Percentiles rank a stretch among this genome's conserved stretches.
phyloP scores from a whole-genome alignment of 2,329 filamentous ascomycete genomes.

The Lecanoromycetidae sp. region DNA sequence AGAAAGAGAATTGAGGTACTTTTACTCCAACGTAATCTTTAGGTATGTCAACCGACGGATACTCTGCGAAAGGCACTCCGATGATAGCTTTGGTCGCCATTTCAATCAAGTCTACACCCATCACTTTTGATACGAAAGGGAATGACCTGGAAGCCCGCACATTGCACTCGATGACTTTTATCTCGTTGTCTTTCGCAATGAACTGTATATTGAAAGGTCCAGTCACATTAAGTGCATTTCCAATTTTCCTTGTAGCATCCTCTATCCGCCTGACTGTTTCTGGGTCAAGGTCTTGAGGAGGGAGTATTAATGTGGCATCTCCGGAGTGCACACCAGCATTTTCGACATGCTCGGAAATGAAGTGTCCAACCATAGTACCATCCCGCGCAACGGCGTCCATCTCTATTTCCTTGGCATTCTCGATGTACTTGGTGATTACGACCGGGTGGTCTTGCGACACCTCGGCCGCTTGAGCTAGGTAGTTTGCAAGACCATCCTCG shows the following conservation, averaged over 20 bases:
- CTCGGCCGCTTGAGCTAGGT: constrained; percentile 79
- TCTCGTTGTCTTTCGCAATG: constrained; percentile 98
- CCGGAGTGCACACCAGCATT: constrained; percentile 98
- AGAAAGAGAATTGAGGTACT: constrained; percentile 98
- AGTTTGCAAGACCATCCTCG: constrained; percentile 77
- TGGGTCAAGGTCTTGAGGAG: constrained; percentile 79
- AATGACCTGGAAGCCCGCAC: constrained; percentile 92
- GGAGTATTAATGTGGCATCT: constrained; percentile 88
- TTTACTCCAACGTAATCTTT: constrained; percentile 88
- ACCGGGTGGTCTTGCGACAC: constrained; percentile 94
- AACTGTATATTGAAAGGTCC: constrained; percentile 99
- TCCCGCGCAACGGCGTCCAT: constrained; percentile 96
- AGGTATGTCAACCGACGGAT: constrained; percentile 64
- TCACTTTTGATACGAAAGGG: constrained; percentile 97
- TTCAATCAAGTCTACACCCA: constrained; percentile 94
- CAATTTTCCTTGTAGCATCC: constrained; percentile 92
- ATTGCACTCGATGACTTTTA: constrained; percentile 99
- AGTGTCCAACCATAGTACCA: constrained; percentile 77
- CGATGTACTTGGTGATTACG: constrained; percentile 98
- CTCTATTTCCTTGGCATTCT: constrained; percentile 98
- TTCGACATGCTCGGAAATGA: constrained; percentile 97
- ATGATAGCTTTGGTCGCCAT: constrained; percentile 98
- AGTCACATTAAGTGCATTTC: constrained; percentile 83
- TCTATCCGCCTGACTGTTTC: constrained; percentile 87
- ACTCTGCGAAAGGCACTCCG: constrained; percentile 66